Conservation (phyloP, 2,329 filamentous ascomycete genomes). For the Ophiostoma perfectum region DNA sequence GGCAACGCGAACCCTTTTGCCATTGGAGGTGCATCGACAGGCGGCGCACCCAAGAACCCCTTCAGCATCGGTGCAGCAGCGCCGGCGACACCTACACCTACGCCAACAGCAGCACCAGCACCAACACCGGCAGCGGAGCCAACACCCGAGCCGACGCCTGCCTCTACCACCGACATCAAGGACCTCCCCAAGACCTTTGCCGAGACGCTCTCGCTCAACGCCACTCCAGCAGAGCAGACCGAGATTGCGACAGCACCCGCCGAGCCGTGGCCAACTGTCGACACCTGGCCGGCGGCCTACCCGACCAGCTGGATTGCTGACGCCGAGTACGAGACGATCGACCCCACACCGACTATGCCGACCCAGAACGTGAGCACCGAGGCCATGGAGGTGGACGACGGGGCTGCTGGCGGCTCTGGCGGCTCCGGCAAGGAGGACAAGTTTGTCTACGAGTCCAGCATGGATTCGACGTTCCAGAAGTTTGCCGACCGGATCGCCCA, state of each 20-base stretch:
- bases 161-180: neutral
- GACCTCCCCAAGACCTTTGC: conserved; percentile 60
- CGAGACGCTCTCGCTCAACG: conserved; percentile 70
- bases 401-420: conserved; percentile 29
- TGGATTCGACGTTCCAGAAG: conserved; percentile 72
- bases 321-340: conserved; percentile 86
- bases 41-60: conserved; percentile 26
- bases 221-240: conserved; percentile 32
- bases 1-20: conserved; percentile 32
- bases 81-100: neutral
- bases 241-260: conserved; percentile 37
- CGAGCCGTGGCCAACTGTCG: conserved; percentile 69
- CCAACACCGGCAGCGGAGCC: neutral
- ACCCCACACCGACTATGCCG: conserved; percentile 44
- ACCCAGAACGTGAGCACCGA: conserved; percentile 42
- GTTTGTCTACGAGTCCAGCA: conserved; percentile 65
- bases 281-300: conserved; percentile 64
- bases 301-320: conserved; percentile 74
- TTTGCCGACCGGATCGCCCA: conserved; percentile 73
- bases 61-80: conserved; percentile 24
- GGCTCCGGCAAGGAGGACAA: conserved; percentile 55
- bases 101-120: neutral
- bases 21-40: conserved; percentile 25
- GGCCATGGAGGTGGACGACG: conserved; percentile 42
- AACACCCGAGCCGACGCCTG: conserved; percentile 17